These are phyloP conservation scores for Xylaria acuta DNA, from an alignment of 495 filamentous ascomycete species.

Conservation along the genomic window DNA sequence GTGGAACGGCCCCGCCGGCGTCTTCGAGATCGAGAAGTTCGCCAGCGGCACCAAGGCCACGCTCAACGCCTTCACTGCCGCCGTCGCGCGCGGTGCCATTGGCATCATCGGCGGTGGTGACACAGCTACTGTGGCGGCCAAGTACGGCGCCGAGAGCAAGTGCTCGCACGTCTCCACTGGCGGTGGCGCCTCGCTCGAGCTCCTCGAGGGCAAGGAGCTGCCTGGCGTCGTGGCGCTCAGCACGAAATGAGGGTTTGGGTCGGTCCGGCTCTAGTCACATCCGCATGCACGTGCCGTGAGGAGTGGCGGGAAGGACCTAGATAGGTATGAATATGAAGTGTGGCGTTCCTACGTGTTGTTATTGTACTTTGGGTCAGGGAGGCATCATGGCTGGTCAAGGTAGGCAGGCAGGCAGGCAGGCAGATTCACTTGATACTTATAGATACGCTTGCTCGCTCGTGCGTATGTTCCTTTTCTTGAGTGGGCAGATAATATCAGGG, in stretches of 20 bases:
- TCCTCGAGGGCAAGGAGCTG: conserved; percentile 96
- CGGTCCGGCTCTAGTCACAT: conserved; percentile 9
- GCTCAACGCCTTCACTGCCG: conserved; percentile 82
- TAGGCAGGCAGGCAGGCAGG: not conserved
- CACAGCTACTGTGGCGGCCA: conserved; percentile 96
- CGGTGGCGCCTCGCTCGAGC: conserved; percentile 92
- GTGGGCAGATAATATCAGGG: not conserved
- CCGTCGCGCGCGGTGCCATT: conserved; percentile 79
- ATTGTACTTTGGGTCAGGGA: conserved; percentile 15
- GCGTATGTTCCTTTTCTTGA: not conserved
- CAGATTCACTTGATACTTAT: conserved; percentile 1
- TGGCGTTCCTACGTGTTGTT: conserved; percentile 14
- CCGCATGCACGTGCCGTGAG: not conserved
- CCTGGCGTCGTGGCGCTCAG: conserved; percentile 92
- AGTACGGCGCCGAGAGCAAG: conserved; percentile 95
- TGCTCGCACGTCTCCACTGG: conserved; percentile 97
- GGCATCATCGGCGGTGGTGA: conserved; percentile 99
- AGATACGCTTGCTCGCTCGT: conserved; percentile 11
- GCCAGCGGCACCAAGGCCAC: conserved; percentile 88
- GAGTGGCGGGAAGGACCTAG: not conserved
- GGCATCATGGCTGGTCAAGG: not conserved
- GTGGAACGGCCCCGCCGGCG: conserved; percentile 97
- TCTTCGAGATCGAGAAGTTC: conserved; percentile 97
- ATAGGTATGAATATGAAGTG: not conserved
- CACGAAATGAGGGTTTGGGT: conserved; percentile 56